These are phyloP conservation scores for Heracleum sosnowskyi DNA, from an alignment of 129 eudicot species.

Conservation along the genomic window DNA sequence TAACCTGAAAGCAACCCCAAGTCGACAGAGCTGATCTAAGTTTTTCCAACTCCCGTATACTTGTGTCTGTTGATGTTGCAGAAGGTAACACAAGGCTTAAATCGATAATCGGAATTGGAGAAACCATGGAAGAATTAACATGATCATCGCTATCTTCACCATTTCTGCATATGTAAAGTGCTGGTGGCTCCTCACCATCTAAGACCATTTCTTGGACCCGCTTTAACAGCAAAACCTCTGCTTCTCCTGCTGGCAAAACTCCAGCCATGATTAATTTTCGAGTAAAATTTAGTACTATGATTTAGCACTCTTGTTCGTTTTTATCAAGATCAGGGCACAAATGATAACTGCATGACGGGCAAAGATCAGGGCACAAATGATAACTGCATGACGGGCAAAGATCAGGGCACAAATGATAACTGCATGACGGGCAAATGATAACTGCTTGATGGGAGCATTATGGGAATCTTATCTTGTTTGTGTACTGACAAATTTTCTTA, in stretches of 20 bases:
- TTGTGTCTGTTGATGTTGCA: background rate
- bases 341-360: background rate
- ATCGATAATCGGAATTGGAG: conserved; percentile 34
- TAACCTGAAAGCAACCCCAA: conserved; percentile 61
- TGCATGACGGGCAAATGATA: too few relatives aligned
- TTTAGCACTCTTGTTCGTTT: background rate
- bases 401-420: too few relatives aligned
- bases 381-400: too few relatives aligned
- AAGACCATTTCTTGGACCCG: conserved; percentile 42
- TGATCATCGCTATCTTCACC: conserved; percentile 10
- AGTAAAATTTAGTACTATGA: background rate
- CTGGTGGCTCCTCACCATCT: conserved; percentile 31
- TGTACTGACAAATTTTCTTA: too few relatives aligned
- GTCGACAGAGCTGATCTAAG: conserved; percentile 36
- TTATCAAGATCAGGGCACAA: background rate
- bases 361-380: too few relatives aligned
- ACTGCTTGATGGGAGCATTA: too few relatives aligned
- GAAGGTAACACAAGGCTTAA: conserved; percentile 19
- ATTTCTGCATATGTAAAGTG: conserved; percentile 21
- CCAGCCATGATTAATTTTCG: conserved; percentile 16
- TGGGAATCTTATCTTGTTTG: too few relatives aligned
- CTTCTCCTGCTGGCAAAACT: conserved; percentile 20
- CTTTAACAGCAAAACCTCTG: conserved; percentile 26
- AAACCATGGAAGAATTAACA: background rate
- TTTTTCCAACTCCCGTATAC: conserved; percentile 24